phyloP scores from a whole-genome alignment of 2,329 filamentous ascomycete species.

The Claviceps spartinae region DNA sequence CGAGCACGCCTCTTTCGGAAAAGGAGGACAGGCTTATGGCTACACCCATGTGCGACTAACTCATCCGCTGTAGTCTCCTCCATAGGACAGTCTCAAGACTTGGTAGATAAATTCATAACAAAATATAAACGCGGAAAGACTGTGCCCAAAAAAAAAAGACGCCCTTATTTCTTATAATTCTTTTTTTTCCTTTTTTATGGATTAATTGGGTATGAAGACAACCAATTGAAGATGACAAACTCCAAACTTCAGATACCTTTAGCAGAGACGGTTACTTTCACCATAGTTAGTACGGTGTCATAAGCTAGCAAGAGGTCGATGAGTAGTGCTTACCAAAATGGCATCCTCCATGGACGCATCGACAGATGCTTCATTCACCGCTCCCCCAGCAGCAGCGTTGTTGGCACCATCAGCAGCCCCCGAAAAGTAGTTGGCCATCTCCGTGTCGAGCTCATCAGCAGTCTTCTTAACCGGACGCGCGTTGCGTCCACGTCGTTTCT shows the following conservation, averaged over 20 bases:
- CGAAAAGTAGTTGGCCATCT: slow-evolving; percentile 93
- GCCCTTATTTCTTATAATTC: background rate
- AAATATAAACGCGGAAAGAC: background rate
- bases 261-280: background rate
- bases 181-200: background rate
- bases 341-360: slow-evolving; percentile 56
- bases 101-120: background rate
- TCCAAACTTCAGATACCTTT: background rate
- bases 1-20: background rate
- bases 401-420: slow-evolving; percentile 30
- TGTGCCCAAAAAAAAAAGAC: background rate
- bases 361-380: slow-evolving; percentile 28
- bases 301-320: background rate
- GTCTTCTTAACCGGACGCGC: slow-evolving; percentile 71
- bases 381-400: slow-evolving; percentile 31
- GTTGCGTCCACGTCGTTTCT: slow-evolving; percentile 44
- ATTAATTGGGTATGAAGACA: slow-evolving; percentile 5
- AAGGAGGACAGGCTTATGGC: too few relatives aligned
- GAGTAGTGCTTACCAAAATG: slow-evolving; percentile 30
- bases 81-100: background rate
- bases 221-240: background rate
- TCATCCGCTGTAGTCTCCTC: background rate
- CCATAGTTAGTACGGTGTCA: slow-evolving; percentile 1
- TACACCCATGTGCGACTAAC: background rate
- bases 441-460: slow-evolving; percentile 84